A percentile compares a stretch with the other conserved stretches of the same genome.
Conservation (phyloP, 2,329 filamentous ascomycete species). For the Aureobasidium subglaciale region DNA sequence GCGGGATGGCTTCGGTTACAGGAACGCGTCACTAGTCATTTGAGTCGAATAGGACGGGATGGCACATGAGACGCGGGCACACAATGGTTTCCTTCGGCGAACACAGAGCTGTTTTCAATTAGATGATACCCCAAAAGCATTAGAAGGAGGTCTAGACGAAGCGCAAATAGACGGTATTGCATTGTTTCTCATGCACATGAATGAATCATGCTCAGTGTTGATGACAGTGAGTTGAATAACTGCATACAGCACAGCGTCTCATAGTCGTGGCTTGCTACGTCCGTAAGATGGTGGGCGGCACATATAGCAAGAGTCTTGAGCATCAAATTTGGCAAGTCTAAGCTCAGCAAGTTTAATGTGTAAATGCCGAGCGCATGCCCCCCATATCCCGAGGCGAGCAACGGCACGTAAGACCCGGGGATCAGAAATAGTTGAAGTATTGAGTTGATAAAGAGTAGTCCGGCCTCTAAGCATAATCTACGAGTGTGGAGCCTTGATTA, state of each 20-base stretch:
- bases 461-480: no score
- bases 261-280: no score
- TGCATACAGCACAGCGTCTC: no score
- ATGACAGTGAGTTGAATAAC: no score
- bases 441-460: neutral
- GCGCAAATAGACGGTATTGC: neutral
- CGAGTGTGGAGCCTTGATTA: no score
- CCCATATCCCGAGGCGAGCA: neutral
- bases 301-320: no score
- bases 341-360: neutral
- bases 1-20: no score
- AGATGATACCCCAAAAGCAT: constrained; percentile 8
- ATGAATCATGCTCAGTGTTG: no score
- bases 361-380: neutral
- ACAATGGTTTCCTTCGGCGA: neutral
- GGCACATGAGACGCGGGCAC: neutral
- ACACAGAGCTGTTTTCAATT: neutral
- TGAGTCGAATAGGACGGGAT: neutral
- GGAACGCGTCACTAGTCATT: neutral
- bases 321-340: neutral
- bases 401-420: neutral
- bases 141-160: neutral
- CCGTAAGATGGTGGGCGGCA: no score
- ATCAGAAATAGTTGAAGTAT: neutral
- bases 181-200: neutral